These are phyloP conservation scores for Silene noctiflora DNA, from an alignment of 179 eudicot species.

Conservation along the genomic window DNA sequence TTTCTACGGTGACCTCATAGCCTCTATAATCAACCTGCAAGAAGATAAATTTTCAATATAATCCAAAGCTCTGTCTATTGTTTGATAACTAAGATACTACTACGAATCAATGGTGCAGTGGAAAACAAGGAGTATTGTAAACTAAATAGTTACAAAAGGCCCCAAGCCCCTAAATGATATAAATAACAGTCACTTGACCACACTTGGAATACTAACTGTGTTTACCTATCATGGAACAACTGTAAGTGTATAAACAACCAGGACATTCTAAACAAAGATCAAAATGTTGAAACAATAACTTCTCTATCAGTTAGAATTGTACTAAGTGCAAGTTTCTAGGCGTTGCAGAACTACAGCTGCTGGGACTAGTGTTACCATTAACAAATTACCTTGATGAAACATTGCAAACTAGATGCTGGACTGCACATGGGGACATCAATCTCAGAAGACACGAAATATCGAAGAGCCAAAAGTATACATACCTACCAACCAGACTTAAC, in stretches of 20 bases:
- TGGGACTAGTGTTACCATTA: neutral
- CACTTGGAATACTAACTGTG: too few species aligned
- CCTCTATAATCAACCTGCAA: conserved; percentile 95
- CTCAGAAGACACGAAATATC: neutral
- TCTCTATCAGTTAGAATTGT: neutral
- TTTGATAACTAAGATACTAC: neutral
- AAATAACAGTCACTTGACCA: neutral
- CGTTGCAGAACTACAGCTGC: neutral
- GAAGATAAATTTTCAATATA: neutral
- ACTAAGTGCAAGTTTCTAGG: neutral
- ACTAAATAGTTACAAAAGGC: neutral
- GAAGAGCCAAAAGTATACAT: neutral
- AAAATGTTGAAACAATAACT: neutral
- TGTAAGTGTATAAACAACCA: neutral
- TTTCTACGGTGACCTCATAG: conserved; percentile 94
- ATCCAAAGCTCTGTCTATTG: neutral
- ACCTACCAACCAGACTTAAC: neutral
- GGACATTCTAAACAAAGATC: neutral
- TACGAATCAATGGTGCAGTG: neutral
- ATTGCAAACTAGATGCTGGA: neutral
- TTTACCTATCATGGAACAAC: neutral
- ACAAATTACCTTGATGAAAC: neutral
- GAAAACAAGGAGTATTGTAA: neutral
- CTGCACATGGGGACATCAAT: neutral
- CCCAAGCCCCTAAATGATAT: neutral